A percentile compares a stretch with the other conserved stretches of the same genome.
phyloP scores from a whole-genome alignment of 2,329 filamentous ascomycete species.

The Bipolaris victoriae region DNA sequence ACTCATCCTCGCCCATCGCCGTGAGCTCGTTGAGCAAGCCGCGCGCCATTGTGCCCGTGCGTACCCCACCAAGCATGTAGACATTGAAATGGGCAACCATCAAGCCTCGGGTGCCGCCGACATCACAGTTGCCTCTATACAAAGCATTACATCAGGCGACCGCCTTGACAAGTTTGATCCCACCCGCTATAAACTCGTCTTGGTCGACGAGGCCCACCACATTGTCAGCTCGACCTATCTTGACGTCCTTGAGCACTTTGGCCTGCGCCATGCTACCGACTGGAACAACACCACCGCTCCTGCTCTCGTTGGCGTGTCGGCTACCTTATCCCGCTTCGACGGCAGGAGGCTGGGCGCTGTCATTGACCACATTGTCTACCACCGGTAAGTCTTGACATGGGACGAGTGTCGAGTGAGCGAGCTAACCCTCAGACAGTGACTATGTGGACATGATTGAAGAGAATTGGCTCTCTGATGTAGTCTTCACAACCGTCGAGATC shows the following conservation, averaged over 20 bases:
- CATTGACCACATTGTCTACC: conserved; percentile 95
- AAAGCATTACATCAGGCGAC: conserved; percentile 78
- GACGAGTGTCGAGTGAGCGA: no score
- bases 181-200: conserved; percentile 78
- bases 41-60: conserved; percentile 79
- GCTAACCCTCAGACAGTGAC: conserved; percentile 52
- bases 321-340: conserved; percentile 79
- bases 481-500: conserved; percentile 91
- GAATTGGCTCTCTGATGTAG: conserved; percentile 88
- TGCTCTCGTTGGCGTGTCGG: conserved; percentile 86
- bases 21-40: conserved; percentile 93
- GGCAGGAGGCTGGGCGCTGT: conserved; percentile 80
- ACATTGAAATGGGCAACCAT: conserved; percentile 87
- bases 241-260: conserved; percentile 77
- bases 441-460: conserved; percentile 83
- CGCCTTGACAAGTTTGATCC: conserved; percentile 86
- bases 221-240: conserved; percentile 87
- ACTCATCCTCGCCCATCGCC: conserved; percentile 87
- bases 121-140: conserved; percentile 90
- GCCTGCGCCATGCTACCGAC: conserved; percentile 61
- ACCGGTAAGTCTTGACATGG: conserved; percentile 61
- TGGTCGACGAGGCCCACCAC: conserved; percentile 97
- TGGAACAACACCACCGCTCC: conserved; percentile 37
- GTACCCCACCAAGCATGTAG: conserved; percentile 81
- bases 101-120: conserved; percentile 82